Base-by-base conservation (phyloP, 768 basidiomycete species). In the Leccinum boreale region DNA sequence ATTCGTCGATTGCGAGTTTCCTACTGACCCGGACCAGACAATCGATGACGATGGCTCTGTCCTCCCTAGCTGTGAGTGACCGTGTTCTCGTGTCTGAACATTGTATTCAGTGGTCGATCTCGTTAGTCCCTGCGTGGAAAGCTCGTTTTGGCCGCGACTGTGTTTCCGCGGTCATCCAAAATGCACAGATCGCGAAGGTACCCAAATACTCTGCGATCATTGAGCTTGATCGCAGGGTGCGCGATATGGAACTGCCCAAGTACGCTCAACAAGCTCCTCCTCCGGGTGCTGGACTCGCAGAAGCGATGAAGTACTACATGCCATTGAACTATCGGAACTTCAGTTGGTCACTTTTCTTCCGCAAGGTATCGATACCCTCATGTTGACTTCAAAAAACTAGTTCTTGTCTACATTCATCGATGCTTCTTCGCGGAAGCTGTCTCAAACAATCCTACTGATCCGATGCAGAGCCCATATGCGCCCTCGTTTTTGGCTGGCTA, bases 371-470 rank as follows among this genome's bases (percentile, higher is more conserved):
- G 26, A 8, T 29, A 21, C 17, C 21, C 23, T 44, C 42, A 12
- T 10, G 21, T 46, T 33, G 24, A 51, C 29, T 28, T 52, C 23
- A 28, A 46, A 36, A 4, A 28, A 4, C 2, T 56, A 89, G 87
- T 85, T n/a, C 75, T 89, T 31, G 72, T 89, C 9, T 88, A 88
- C 66, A 80, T 89, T 51, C 87, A 89, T 67, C 85, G 89, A 15
- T 84, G 85, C 62, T 90, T 87, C 76, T 89, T 90, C 62, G 85
- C 87, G 4, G 85, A 88, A 65, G 89, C 87, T 3, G 78, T 90
- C 35, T 77, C 79, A 23, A 86, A 81, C 52, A 80, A 81, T 57
- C 83, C 89, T 5, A 70, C 72, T 5, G 83, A 90, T 69, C 89
- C 89, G 23, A 81, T 90, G 70, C 82, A 81, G 68, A 86, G 84